Conservation (phyloP, 306 rosid genomes). For the Cicer judaicum region DNA sequence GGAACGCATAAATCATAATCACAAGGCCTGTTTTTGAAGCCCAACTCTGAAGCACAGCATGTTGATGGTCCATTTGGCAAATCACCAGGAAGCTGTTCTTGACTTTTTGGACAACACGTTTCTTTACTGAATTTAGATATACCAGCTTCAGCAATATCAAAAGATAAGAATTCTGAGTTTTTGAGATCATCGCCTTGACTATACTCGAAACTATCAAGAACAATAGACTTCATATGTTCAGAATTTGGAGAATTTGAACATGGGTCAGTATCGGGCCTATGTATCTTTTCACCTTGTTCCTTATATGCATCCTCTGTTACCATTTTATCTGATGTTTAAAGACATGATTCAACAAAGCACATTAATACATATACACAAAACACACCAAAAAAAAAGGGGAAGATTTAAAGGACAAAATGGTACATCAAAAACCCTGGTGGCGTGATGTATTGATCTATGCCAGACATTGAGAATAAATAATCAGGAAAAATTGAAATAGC, state of each 20-base stretch:
- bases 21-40: constrained; percentile 44
- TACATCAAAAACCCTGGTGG: constrained; percentile 10
- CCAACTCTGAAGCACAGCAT: constrained; percentile 49
- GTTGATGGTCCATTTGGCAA: constrained; percentile 49
- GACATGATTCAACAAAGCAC: constrained; percentile 24
- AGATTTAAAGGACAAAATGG: constrained; percentile 30
- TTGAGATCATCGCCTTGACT: constrained; percentile 50
- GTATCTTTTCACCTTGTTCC: constrained; percentile 48
- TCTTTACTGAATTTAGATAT: constrained; percentile 47
- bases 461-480: constrained; percentile 29
- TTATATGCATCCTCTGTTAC: constrained; percentile 41
- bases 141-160: constrained; percentile 55
- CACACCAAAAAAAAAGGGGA: constrained; percentile 24
- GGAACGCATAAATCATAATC: constrained; percentile 46
- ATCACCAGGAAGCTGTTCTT: constrained; percentile 41
- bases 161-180: constrained; percentile 42
- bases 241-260: constrained; percentile 43
- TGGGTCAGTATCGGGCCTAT: constrained; percentile 35
- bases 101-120: constrained; percentile 39
- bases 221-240: constrained; percentile 47
- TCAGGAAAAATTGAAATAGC: constrained; percentile 17
- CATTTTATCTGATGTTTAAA: constrained; percentile 47
- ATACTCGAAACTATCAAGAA: constrained; percentile 57
- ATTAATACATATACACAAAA: not conserved
- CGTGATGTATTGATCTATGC: constrained; percentile 8